A percentile compares a stretch with the other conserved stretches of the same genome.
phyloP scores from a whole-genome alignment of 75 land plant species.

The Sequoiadendron giganteum region DNA sequence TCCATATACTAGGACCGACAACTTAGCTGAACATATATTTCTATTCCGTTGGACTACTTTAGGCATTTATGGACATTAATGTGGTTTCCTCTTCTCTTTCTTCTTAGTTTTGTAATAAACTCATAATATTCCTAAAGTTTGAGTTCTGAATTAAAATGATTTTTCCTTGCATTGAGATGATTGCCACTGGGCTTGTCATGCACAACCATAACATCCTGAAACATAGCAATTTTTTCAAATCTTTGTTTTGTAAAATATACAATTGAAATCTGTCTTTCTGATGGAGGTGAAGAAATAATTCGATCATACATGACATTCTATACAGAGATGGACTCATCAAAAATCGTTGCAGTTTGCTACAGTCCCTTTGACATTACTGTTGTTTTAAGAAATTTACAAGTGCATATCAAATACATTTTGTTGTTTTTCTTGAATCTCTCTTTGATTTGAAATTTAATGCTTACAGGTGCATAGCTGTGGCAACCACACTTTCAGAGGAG shows the following conservation, averaged over 20 bases:
- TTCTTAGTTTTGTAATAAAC: background rate
- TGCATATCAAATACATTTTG: background rate
- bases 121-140: background rate
- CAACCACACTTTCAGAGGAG: conserved; percentile 79
- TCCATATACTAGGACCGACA: too few relatives aligned
- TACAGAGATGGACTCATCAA: background rate
- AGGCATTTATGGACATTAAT: background rate
- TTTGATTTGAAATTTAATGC: conserved; percentile 8
- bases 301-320: background rate
- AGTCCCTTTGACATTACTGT: background rate
- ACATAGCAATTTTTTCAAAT: background rate
- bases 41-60: background rate
- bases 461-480: conserved; percentile 93
- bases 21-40: background rate
- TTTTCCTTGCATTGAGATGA: background rate
- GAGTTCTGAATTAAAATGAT: background rate
- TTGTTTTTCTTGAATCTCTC: background rate
- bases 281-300: background rate
- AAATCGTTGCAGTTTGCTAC: background rate
- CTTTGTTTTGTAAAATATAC: background rate
- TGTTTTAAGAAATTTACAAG: background rate
- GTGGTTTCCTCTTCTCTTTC: background rate
- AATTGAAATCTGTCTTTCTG: background rate
- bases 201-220: background rate
- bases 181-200: background rate